A percentile compares a stretch with the other conserved stretches of the same genome.
These are phyloP conservation scores for Bruguiera hainesii DNA, from an alignment of 441 rosid species.

Conservation along the genomic window DNA sequence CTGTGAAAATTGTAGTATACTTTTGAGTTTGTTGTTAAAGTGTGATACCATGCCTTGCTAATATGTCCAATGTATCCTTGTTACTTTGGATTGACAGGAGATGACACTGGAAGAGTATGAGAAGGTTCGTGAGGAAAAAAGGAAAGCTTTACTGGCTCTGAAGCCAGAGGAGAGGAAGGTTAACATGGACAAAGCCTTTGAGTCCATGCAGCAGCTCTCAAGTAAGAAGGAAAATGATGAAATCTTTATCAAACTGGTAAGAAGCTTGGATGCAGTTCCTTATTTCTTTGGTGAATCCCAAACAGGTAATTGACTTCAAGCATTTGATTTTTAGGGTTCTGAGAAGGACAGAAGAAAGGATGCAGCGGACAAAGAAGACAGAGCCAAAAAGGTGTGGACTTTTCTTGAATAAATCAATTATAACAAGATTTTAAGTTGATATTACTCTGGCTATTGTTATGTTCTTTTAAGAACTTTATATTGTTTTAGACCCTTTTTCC, in stretches of 20 bases:
- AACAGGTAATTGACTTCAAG: slow-evolving; percentile 6
- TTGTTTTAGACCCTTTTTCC: too few species aligned
- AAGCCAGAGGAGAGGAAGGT: slow-evolving; percentile 82
- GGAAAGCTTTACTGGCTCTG: slow-evolving; percentile 60
- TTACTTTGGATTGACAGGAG: slow-evolving; percentile 36
- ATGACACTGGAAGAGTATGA: slow-evolving; percentile 94
- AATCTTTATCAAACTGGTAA: slow-evolving; percentile 82
- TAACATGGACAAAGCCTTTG: slow-evolving; percentile 57
- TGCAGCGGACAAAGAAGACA: slow-evolving; percentile 82
- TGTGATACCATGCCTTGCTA: not conserved
- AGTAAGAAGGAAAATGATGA: slow-evolving; percentile 77
- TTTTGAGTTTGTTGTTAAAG: not conserved
- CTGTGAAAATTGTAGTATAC: too few species aligned
- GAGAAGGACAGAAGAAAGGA: slow-evolving; percentile 89
- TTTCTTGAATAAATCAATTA: not conserved
- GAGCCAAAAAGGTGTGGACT: slow-evolving; percentile 63
- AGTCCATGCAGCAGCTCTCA: slow-evolving; percentile 78
- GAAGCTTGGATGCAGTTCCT: not conserved
- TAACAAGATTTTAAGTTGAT: not conserved
- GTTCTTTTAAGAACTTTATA: too few species aligned
- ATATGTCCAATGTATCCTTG: not conserved
- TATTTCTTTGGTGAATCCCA: not conserved
- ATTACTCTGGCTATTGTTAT: not conserved
- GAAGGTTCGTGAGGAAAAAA: slow-evolving; percentile 78
- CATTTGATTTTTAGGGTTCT: slow-evolving; percentile 52